phyloP scores from a whole-genome alignment of 1,284 basidiomycete genomes.

The Ganoderma boninense region DNA sequence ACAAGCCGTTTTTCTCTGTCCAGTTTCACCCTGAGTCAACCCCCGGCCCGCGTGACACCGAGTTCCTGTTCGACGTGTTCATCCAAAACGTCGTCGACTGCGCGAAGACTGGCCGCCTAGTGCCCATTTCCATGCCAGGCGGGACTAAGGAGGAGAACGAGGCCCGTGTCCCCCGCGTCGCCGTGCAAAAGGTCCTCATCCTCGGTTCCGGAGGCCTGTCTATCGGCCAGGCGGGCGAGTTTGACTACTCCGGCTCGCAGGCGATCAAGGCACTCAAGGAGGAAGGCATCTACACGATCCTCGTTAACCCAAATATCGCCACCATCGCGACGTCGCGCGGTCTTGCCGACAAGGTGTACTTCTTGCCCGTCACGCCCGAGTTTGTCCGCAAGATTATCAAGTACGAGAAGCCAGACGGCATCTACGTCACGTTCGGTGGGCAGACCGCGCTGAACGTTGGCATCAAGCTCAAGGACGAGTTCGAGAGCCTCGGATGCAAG shows the following conservation, averaged over 20 bases:
- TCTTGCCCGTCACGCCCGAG: constrained; percentile 97
- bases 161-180: constrained; percentile 76
- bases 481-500: constrained; percentile 86
- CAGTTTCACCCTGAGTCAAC: constrained; percentile 99
- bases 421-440: constrained; percentile 98
- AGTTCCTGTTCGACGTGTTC: constrained; percentile 99
- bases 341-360: constrained; percentile 99
- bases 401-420: constrained; percentile 98
- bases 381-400: constrained; percentile 98
- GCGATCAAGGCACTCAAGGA: constrained; percentile 99
- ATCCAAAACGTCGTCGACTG: constrained; percentile 88
- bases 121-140: constrained; percentile 88
- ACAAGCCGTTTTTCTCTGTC: constrained; percentile 97
- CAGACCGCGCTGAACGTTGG: constrained; percentile 98
- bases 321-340: constrained; percentile 98
- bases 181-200: constrained; percentile 94
- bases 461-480: constrained; percentile 97
- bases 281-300: constrained; percentile 98
- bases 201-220: constrained; percentile 98
- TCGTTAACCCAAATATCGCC: constrained; percentile 99
- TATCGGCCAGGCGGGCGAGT: constrained; percentile 98
- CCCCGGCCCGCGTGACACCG: constrained; percentile 98
- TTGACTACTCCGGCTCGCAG: constrained; percentile 99
- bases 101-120: constrained; percentile 69
- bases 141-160: constrained; percentile 89